phyloP scores from a whole-genome alignment of 257 asterid species.

The Solanum appendiculatum region DNA sequence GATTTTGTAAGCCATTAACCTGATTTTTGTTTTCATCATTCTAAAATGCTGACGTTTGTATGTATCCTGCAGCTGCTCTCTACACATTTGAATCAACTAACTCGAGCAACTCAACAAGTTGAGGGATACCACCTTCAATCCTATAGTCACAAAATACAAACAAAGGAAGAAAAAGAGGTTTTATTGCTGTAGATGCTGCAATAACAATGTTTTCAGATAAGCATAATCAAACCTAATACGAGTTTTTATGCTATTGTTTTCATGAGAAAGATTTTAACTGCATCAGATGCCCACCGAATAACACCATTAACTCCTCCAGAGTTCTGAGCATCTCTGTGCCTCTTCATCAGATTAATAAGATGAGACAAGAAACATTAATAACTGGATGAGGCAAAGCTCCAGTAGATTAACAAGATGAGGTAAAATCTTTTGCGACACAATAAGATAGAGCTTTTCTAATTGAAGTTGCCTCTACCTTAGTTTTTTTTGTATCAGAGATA shows the following conservation, averaged over 20 bases:
- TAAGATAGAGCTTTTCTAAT: too few relatives aligned
- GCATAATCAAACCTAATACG: constrained; percentile 54
- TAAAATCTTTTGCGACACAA: too few relatives aligned
- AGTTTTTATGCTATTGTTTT: constrained; percentile 83
- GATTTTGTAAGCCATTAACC: constrained; percentile 24
- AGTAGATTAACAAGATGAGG: constrained; percentile 7
- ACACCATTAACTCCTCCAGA: constrained; percentile 78
- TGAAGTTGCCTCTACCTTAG: too few relatives aligned
- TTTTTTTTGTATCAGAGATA: too few relatives aligned
- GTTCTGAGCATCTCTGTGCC: constrained; percentile 46
- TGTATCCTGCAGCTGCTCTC: constrained; percentile 98
- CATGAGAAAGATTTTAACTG: constrained; percentile 93
- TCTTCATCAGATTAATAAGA: constrained; percentile 58
- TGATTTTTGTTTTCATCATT: constrained; percentile 96
- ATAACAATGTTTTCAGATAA: not conserved
- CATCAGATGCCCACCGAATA: constrained; percentile 90
- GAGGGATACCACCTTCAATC: constrained; percentile 94
- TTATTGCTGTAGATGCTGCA: not conserved
- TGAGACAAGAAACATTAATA: too few relatives aligned
- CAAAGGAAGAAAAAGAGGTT: not conserved
- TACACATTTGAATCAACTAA: constrained; percentile 89
- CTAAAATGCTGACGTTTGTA: constrained; percentile 93
- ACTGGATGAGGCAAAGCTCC: constrained; percentile 74
- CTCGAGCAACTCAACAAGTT: constrained; percentile 89
- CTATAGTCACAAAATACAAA: constrained; percentile 18